Conservation (phyloP, 116 monocot species). For the Zostera marina region DNA sequence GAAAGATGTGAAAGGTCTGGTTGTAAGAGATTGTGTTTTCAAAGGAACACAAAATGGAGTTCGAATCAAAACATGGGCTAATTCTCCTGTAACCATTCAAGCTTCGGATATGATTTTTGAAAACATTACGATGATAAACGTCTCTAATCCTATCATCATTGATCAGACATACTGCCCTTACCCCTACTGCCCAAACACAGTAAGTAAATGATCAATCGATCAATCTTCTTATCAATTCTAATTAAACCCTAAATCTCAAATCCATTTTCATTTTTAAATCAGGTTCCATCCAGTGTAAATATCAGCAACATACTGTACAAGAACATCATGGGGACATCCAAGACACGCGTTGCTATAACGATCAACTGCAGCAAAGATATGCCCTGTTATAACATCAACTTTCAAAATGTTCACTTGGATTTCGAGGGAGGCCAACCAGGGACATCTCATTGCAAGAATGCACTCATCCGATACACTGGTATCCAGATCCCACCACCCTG, state of each 20-base stretch:
- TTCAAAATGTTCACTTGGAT: slow-evolving; percentile 6
- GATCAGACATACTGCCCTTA: slow-evolving; percentile 30
- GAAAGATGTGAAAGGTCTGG: slow-evolving; percentile 14
- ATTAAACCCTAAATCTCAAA: background rate
- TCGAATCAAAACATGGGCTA: slow-evolving; percentile 14
- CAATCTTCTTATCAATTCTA: background rate
- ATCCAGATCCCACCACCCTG: background rate
- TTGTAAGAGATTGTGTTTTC: slow-evolving; percentile 25
- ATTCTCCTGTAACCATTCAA: slow-evolving; percentile 11
- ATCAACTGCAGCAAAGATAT: slow-evolving; percentile 3
- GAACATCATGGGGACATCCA: slow-evolving; percentile 6
- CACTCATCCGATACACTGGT: background rate
- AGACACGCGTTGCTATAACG: background rate
- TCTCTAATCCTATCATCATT: slow-evolving; percentile 39
- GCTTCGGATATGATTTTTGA: slow-evolving; percentile 17
- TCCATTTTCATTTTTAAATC: background rate
- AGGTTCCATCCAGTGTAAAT: slow-evolving; percentile 10
- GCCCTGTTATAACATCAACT: slow-evolving; percentile 9
- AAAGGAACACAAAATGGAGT: slow-evolving; percentile 27
- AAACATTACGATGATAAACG: slow-evolving; percentile 19
- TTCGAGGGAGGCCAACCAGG: background rate
- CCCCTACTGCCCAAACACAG: background rate
- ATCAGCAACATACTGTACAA: slow-evolving; percentile 3
- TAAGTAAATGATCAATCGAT: no score
- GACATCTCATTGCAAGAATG: background rate